Evolutionary conservation across 2,329 filamentous ascomycete species (phyloP), one percentile per base, ranked within the genome.

Genomic region (Pleochaeta shiraiana): DNA sequence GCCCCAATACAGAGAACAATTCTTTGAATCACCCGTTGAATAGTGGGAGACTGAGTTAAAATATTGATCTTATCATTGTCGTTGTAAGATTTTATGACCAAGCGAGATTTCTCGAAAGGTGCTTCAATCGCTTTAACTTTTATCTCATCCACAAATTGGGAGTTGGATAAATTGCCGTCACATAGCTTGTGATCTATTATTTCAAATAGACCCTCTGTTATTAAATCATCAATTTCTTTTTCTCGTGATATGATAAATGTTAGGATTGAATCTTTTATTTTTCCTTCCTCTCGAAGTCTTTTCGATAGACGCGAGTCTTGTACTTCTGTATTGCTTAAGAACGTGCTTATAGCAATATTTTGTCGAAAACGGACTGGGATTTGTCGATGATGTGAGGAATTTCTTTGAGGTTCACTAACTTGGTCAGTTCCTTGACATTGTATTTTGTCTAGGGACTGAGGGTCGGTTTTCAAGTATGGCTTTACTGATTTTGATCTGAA

Each of bases 21-120:
- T 21, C 57, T 37, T 59, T 67, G 33, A 37, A 37, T 66, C n/a
- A 65, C 30, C 19, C 55, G 14, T 65, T 66, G 47, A 43, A 68
- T 67, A 7, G 55, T 67, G 11, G 43, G 65, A 21, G 57, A 65
- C 33, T 68, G 21, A 9, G 65, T 68, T 9, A 68, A 39, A 14
- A 67, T 45, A 2, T 34, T 5, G 1, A n/a, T n/a, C 24, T 31
- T 68, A 67, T 1, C 39, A 3, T 21, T 2, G 47, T 68, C 37
- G 3, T 68, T 66, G 39, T 65, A 68, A 34, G 34, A 64, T 62
- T 67, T 24, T 26, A 67, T 50, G 21, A 67, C 62, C 19, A 68
- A 62, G 26, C 64, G 57, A 34, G 50, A 68, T 26, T 68, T 68
- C 26, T 65, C 28, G 33, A 63, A 68, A 3, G 45, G 34, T 37